Evolutionary conservation across 1,139 yeast genomes (phyloP).

Genomic region (Lodderomyces orthopsilosis): DNA sequence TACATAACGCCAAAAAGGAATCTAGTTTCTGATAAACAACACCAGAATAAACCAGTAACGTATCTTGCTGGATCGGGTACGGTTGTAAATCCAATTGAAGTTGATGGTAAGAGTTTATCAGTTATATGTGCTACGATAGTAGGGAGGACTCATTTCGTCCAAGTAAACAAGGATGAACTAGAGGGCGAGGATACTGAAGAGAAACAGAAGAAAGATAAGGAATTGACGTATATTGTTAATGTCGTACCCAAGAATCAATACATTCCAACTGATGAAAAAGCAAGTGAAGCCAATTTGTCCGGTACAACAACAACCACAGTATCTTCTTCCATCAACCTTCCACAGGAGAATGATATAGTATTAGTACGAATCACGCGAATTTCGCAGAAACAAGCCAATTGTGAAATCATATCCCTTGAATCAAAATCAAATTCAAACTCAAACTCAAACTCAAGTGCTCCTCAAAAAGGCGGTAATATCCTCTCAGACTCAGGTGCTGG

Average conservation of each 20-base stretch:
- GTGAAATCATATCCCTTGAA: conserved; percentile 82
- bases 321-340: conserved; percentile 50
- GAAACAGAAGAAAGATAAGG: conserved; percentile 11
- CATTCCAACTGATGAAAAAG: not conserved
- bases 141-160: conserved; percentile 33
- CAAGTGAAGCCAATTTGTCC: not conserved
- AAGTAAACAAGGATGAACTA: conserved; percentile 10
- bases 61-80: conserved; percentile 42
- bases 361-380: conserved; percentile 72
- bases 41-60: conserved; percentile 19
- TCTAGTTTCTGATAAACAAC: conserved; percentile 11
- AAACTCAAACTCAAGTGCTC: too few species aligned
- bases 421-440: conserved; percentile 41
- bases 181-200: not conserved
- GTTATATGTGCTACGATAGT: conserved; percentile 67
- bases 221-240: conserved; percentile 24
- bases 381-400: conserved; percentile 66
- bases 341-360: conserved; percentile 83
- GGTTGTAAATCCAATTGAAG: conserved; percentile 30
- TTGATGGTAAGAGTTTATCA: conserved; percentile 27
- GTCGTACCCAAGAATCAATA: conserved; percentile 24
- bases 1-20: conserved; percentile 39
- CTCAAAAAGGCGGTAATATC: conserved; percentile 37
- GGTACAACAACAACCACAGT: conserved; percentile 8
- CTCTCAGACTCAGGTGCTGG: conserved; percentile 67